Evolutionary conservation across 1,139 yeast genomes (phyloP).

Genomic region (Blastobotrys petasosporus): DNA sequence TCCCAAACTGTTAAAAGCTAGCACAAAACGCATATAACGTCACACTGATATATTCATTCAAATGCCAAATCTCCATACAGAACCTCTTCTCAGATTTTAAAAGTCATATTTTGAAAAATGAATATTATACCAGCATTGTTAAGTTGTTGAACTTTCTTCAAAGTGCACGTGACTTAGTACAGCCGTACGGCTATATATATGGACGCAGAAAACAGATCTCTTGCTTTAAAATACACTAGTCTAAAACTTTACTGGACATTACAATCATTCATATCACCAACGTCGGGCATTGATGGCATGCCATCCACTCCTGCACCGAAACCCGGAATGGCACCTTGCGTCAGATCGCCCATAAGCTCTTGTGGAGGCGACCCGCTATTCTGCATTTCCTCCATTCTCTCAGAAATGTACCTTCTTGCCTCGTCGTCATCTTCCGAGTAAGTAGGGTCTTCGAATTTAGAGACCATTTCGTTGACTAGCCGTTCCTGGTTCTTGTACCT

Average conservation of each 20-base stretch:
- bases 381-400: constrained; percentile 50
- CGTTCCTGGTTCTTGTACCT: constrained; percentile 34
- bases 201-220: too few relatives aligned
- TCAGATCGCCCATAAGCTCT: constrained; percentile 64
- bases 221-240: too few relatives aligned
- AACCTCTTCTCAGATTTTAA: too few relatives aligned
- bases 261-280: constrained; percentile 12
- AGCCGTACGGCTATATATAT: too few relatives aligned
- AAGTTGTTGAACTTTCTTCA: too few relatives aligned
- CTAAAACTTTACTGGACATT: constrained; percentile 12
- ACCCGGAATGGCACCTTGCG: constrained; percentile 50
- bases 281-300: constrained; percentile 13
- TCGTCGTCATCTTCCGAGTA: constrained; percentile 50
- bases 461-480: constrained; percentile 44
- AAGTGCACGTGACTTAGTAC: too few relatives aligned
- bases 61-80: too few relatives aligned
- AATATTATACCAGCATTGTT: too few relatives aligned
- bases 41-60: too few relatives aligned
- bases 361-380: constrained; percentile 80
- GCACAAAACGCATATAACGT: too few relatives aligned
- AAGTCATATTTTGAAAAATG: too few relatives aligned
- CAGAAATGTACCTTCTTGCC: constrained; percentile 49
- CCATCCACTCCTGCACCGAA: constrained; percentile 33
- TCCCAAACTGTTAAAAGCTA: too few relatives aligned
- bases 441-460: constrained; percentile 49